Conservation (phyloP, 1,284 basidiomycete species). For the Ceratobasidium papillatum region DNA sequence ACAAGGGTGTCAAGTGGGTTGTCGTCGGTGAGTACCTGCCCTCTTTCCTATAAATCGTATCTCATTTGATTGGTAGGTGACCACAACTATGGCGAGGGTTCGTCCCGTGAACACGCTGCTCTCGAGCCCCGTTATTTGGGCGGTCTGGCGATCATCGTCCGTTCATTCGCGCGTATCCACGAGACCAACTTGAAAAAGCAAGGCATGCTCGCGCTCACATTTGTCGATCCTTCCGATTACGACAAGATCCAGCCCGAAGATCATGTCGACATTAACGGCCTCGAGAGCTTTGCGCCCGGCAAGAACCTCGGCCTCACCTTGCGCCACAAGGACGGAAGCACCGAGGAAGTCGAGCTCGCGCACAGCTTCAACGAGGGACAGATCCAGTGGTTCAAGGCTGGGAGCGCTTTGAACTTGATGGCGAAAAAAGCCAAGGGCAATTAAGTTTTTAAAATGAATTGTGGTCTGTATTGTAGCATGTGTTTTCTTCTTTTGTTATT, state of each 20-base stretch:
- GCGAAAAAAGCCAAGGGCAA: slow-evolving; percentile 31
- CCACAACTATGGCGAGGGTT: slow-evolving; percentile 98
- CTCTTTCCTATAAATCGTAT: not conserved
- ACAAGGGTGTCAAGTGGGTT: slow-evolving; percentile 92
- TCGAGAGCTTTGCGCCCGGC: slow-evolving; percentile 85
- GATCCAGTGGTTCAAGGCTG: slow-evolving; percentile 95
- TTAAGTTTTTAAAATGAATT: slow-evolving; percentile 1
- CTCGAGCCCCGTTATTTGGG: slow-evolving; percentile 98
- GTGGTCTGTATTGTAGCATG: slow-evolving; percentile 14
- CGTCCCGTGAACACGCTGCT: slow-evolving; percentile 97
- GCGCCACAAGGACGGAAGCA: slow-evolving; percentile 84
- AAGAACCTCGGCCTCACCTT: slow-evolving; percentile 83
- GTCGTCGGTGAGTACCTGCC: slow-evolving; percentile 67
- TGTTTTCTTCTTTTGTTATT: not conserved
- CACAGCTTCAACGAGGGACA: slow-evolving; percentile 90
- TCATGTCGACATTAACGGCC: slow-evolving; percentile 83
- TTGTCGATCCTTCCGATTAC: slow-evolving; percentile 88
- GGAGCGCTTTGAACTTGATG: slow-evolving; percentile 79
- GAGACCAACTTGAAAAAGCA: slow-evolving; percentile 99
- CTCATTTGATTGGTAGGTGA: slow-evolving; percentile 61
- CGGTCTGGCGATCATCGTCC: slow-evolving; percentile 92
- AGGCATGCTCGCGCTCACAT: slow-evolving; percentile 93
- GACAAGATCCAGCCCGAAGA: slow-evolving; percentile 86
- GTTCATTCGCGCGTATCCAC: slow-evolving; percentile 97
- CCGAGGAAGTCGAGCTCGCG: slow-evolving; percentile 75